Evolutionary conservation across 2,329 filamentous ascomycete genomes (phyloP), one percentile per base, ranked within the genome.

Genomic region (Hirsutella minnesotensis): DNA sequence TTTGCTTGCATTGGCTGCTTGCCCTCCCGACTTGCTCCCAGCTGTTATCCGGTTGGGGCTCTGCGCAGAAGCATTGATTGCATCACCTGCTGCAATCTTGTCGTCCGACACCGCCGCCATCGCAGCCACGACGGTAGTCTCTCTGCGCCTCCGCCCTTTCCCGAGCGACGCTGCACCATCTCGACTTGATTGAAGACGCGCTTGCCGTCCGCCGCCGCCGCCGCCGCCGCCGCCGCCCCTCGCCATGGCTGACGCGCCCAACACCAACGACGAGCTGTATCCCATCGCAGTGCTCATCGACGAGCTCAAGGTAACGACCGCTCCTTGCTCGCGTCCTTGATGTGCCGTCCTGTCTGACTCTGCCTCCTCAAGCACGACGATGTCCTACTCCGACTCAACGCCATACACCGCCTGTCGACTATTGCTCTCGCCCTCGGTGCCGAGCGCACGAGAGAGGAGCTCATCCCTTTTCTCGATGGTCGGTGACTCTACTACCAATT

Each of bases 281-380:
- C 92, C 92, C 65, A 98, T 98, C 74, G 92, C 94, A 62, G 92
- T 98, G 55, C 82, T 98, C 68, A 98, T 98, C 69, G 92, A 98
- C 68, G 92, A 98, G 79, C 77, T 98, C 61, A 98, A 95, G 86
- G 89, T 95, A 78, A 30, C 20, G 47, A 45, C 39, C 45, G 34
- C 48, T 44, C 38, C 40, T 34, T 44, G 15, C 9, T 16, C 7
- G 5, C 12, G n/a, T 18, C 44, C 42, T 38, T 44, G 46, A 47
- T 49, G 50, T 33, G 12, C 29, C 15, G 4, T 27, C 18, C 31
- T n/a, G 57, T 61, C 50, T 39, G 35, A 39, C 5, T 21, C 21
- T 39, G 41, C 40, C 19, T 47, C 18, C 29, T 41, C 47, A 58
- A 98, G 90, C 92, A 98, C 68, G 92, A 98, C 65, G 94, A 98